Evolutionary conservation across 495 filamentous ascomycete species (phyloP), one percentile per base, ranked within the genome.

Genomic region (Podospora didyma): DNA sequence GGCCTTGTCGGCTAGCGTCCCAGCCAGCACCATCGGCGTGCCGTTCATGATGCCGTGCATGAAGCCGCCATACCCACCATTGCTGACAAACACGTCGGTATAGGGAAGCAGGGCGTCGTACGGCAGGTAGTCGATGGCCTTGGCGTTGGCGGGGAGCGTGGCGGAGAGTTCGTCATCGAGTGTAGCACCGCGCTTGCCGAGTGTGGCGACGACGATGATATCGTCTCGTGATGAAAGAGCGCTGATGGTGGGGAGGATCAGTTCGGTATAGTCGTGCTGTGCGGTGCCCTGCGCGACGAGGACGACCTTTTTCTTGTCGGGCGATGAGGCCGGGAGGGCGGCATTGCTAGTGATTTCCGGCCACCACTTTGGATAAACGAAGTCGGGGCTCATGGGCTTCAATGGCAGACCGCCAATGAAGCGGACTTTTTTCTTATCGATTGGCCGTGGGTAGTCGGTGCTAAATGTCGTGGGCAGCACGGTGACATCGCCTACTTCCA

Each of bases 241-340:
- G 1, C 23, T 49, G n/a, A 76, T 53, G n/a, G 66, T 68, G 0
- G 73, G 72, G 2, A 75, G 34, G 41, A 75, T 56, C 2, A 76
- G 56, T 34, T 75, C 65, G 35, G 51, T 37, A 9, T 61, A 64
- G 39, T 67, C 53, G 23, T 53, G 64, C 48, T 65, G 64, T 14
- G 68, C 59, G 23, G 73, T 76, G 23, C 73, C 73, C 51, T 76
- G 73, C 0, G 64, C 61, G 9, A 75, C 69, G 35, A 76, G 62
- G 17, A 75, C 49, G n/a, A 75, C 49, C 21, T 68, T 70, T 46
- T 69, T 72, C 16, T 50, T 59, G 17, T 47, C 28, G 20, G 39
- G 5, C 5, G 39, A 42, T 28, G 11, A 11, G 47, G 57, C 61
- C 14, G 62, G 39, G 6, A 60, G 55, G 17, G 51, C 42, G 21